Conservation (phyloP, 768 basidiomycete species). For the Baorangia bicolor region DNA sequence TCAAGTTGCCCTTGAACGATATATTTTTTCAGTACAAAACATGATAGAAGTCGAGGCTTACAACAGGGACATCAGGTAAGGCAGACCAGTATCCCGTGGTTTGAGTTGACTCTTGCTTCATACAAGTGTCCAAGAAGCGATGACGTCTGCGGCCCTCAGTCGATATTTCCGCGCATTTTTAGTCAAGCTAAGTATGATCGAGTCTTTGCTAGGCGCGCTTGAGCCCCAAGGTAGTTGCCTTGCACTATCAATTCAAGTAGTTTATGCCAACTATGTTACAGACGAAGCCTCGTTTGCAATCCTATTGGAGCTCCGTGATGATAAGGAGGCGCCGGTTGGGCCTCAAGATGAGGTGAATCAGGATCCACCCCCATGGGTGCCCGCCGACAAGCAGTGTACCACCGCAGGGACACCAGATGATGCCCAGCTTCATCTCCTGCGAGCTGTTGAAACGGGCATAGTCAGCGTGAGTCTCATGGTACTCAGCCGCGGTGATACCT, state of each 20-base stretch:
- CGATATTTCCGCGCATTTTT: constrained; percentile 84
- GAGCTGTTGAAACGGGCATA: constrained; percentile 82
- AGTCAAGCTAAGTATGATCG: constrained; percentile 76
- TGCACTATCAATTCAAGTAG: background rate
- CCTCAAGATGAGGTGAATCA: constrained; percentile 42
- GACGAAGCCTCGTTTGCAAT: constrained; percentile 80
- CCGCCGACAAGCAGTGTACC: constrained; percentile 67
- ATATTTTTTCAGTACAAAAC: constrained; percentile 82
- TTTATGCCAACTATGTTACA: constrained; percentile 21
- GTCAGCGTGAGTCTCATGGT: constrained; percentile 55
- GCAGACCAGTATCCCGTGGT: background rate
- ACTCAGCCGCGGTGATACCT: background rate
- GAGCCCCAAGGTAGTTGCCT: constrained; percentile 46
- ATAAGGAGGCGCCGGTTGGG: constrained; percentile 51
- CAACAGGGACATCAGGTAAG: constrained; percentile 68
- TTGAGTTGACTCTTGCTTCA: constrained; percentile 1
- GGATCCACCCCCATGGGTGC: constrained; percentile 80
- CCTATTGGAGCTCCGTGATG: constrained; percentile 76
- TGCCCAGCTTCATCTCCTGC: constrained; percentile 70
- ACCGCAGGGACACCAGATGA: constrained; percentile 62
- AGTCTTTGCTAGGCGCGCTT: constrained; percentile 64
- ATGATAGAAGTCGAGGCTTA: constrained; percentile 72
- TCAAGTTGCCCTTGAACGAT: constrained; percentile 83
- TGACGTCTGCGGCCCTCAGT: constrained; percentile 59
- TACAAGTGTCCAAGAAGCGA: constrained; percentile 67